Percentiles rank a stretch among this genome's conserved stretches.
phyloP scores from a whole-genome alignment of 2,329 filamentous ascomycete species.

The Botryosphaeria agaves region DNA sequence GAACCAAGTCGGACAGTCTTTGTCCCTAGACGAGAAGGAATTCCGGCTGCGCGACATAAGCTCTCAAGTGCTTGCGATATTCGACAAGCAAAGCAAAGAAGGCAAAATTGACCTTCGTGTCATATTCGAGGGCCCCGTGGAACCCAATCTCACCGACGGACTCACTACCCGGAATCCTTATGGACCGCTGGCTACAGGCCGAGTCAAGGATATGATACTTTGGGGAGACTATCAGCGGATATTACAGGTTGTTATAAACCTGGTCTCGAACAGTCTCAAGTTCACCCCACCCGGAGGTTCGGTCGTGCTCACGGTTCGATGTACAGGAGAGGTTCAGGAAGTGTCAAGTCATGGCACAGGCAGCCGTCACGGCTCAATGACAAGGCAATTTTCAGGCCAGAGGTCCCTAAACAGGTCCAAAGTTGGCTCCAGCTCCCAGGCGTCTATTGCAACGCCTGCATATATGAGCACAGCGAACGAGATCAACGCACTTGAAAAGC shows the following conservation, averaged over 20 bases:
- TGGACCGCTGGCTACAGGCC: conserved; percentile 43
- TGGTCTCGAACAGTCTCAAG: conserved; percentile 83
- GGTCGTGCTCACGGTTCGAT: conserved; percentile 61
- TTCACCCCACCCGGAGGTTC: conserved; percentile 66
- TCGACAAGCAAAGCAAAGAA: conserved; percentile 77
- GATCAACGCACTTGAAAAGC: conserved; percentile 24
- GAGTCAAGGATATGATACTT: conserved; percentile 69
- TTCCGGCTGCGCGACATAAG: conserved; percentile 73
- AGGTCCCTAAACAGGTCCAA: conserved; percentile 5
- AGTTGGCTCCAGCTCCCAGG: conserved; percentile 1
- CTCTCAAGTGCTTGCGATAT: conserved; percentile 69
- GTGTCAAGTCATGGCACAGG: conserved; percentile 10
- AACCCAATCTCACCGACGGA: conserved; percentile 19
- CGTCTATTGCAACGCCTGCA: conserved; percentile 8
- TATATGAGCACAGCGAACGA: conserved; percentile 23
- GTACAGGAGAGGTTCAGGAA: conserved; percentile 39
- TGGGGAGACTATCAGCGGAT: conserved; percentile 91
- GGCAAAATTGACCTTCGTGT: conserved; percentile 58
- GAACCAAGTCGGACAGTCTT: conserved; percentile 77
- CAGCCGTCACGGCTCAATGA: conserved; percentile 27
- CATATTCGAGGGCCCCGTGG: conserved; percentile 42
- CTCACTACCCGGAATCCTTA: conserved; percentile 14
- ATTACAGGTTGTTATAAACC: conserved; percentile 80
- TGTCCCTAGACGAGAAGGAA: conserved; percentile 68
- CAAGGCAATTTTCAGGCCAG: conserved; percentile 19